Conservation (phyloP, 352 stramenopile species). For the Blastocystis sp. region DNA sequence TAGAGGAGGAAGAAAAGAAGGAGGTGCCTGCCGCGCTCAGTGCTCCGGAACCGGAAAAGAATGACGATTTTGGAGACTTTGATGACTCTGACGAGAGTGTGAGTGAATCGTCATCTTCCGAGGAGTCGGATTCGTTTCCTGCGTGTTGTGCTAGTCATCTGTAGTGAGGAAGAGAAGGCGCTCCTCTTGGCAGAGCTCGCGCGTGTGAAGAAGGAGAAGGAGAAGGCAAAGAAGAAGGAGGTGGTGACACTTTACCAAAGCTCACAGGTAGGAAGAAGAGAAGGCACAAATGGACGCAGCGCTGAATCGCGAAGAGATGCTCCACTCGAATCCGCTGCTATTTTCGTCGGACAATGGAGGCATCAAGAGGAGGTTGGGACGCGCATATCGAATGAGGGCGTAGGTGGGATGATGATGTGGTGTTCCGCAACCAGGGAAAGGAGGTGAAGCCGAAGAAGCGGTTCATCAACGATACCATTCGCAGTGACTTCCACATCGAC, state of each 20-base stretch:
- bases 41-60: slow-evolving; percentile 76
- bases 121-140: slow-evolving; percentile 76
- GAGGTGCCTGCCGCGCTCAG: slow-evolving; percentile 79
- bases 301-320: slow-evolving; percentile 85
- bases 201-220: slow-evolving; percentile 92
- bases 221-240: slow-evolving; percentile 85
- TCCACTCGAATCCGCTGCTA: slow-evolving; percentile 85
- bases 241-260: slow-evolving; percentile 68
- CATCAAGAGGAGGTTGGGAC: not conserved
- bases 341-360: slow-evolving; percentile 68
- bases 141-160: slow-evolving; percentile 77
- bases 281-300: slow-evolving; percentile 79
- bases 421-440: slow-evolving; percentile 98
- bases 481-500: slow-evolving; percentile 96
- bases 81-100: slow-evolving; percentile 80
- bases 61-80: slow-evolving; percentile 84
- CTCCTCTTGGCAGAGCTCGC: slow-evolving; percentile 92
- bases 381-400: slow-evolving; percentile 79
- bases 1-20: slow-evolving; percentile 78
- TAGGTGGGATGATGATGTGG: slow-evolving; percentile 98
- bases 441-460: slow-evolving; percentile 87
- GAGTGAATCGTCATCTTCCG: slow-evolving; percentile 30
- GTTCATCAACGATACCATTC: slow-evolving; percentile 99
- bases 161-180: slow-evolving; percentile 92
- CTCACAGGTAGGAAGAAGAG: slow-evolving; percentile 76